Evolutionary conservation across 495 filamentous ascomycete genomes (phyloP), one percentile per base, ranked within the genome.

Genomic region (Penicillium argentinense): DNA sequence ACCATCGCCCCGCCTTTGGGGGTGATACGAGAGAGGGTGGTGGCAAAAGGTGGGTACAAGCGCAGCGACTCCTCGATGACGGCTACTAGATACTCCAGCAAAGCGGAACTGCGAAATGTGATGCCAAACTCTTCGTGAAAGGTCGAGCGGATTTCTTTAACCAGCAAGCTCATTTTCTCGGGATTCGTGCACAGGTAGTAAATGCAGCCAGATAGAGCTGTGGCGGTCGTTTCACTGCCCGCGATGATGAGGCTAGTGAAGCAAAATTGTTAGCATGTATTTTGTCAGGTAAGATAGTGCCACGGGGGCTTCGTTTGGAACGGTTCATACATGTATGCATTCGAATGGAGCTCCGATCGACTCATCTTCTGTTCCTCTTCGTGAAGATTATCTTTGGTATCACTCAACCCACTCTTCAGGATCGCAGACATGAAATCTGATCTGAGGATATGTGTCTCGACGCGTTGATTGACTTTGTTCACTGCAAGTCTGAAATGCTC

Each of bases 161-260:
- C 39, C 1, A 80, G 57, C 21, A 45, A 63, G 7, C 37, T 28
- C 49, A 78, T 58, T n/a, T 60, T 57, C 0, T 62, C 54, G 1
- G 68, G 64, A 29, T 77, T 51, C 4, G 64, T 63, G 11, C 77
- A 61, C 0, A 84, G 69, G 29, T 76, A 72, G 39, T 69, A 83
- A 16, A 78, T 65, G 9, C 65, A 67, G 3, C 77, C 81, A 0
- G 60, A 58, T 0, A 84, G 47, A 1, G 68, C 45, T 0, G 79
- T 82, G 0, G 80, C 81, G 5, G 77, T 75, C 0, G 81, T 84
- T 52, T 85, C 82, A 51, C 74, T 80, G 6, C 80, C 81, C 11
- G 68, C 68, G 9, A 67, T 36, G 19, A 72, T 63, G 11, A 72
- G 34, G 33, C 49, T 63, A 29, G n/a, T n/a, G n/a, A n/a, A n/a